Evolutionary conservation across 2,329 filamentous ascomycete genomes (phyloP), one percentile per base, ranked within the genome.

Genomic region (Aspergillus viridinutans): DNA sequence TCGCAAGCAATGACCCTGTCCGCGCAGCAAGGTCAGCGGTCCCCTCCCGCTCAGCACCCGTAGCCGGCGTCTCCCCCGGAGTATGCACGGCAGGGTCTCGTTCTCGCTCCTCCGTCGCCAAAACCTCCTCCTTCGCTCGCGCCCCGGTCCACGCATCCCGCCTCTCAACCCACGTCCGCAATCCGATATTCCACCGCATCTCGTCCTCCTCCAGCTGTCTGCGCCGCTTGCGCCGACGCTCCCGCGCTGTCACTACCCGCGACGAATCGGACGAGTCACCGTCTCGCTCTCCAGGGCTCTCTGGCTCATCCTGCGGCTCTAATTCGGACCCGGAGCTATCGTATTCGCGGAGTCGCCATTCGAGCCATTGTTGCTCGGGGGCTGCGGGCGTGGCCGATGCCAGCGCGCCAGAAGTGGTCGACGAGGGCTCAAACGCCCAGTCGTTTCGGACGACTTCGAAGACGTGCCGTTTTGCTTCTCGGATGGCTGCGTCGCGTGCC

Each of bases 111-210:
- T 64, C 60, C 42, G 60, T 61, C 14, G 58, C 55, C n/a, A 60
- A 59, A 51, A 69, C 64, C 49, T 71, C 62, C 21, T 67, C 60
- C 53, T 64, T 66, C 25, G 68, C 69, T 56, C 63, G 64, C 32
- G 91, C 92, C 32, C 89, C 88, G 1, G 92, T 93, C 93, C 93
- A 97, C 6, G 85, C 86, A 74, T 96, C 86, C 50, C 92, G 83
- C 57, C 90, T 81, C 29, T 87, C 84, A 58, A 87, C 83, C 74
- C 90, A 97, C 70, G 88, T 89, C n/a, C 86, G 83, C 56, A 97
- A 72, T 0, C 93, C 93, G 40, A 87, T 80, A 67, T 97, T 97
- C 87, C 89, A 95, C 29, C 78, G 72, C 76, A 86, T 83, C 76
- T 90, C 88, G 55, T 85, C 84, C 59, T 84, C 84, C 59, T 84